phyloP scores from a whole-genome alignment of 1,284 basidiomycete species.

The Mycena sp. region DNA sequence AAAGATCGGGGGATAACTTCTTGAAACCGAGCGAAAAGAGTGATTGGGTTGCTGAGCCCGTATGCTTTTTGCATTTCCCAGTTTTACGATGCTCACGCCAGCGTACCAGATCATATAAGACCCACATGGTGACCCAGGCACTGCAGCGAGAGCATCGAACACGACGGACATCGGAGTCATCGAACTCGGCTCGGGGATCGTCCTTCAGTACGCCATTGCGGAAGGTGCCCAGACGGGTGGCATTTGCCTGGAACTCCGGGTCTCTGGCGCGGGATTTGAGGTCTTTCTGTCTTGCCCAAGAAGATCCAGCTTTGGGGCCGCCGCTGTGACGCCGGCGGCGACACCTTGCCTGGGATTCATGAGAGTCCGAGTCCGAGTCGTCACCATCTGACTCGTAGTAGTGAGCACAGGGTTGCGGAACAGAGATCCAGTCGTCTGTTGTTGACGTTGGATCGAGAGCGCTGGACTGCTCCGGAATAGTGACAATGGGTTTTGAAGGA shows the following conservation, averaged over 20 bases:
- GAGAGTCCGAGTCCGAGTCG: not conserved
- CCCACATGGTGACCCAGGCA: not conserved
- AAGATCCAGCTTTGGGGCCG: slow-evolving; percentile 2
- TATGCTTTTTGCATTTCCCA: too few species aligned
- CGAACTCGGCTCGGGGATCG: not conserved
- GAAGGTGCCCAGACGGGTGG: not conserved
- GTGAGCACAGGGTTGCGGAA: not conserved
- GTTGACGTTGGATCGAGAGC: not conserved
- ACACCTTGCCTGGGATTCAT: not conserved
- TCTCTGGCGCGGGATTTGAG: not conserved
- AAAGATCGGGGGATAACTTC: not conserved
- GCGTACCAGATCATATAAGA: slow-evolving; percentile 5
- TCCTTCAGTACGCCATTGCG: not conserved
- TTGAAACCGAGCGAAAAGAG: slow-evolving; percentile 2
- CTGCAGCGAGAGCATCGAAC: slow-evolving; percentile 4
- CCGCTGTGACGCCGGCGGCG: not conserved
- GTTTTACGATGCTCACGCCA: too few species aligned
- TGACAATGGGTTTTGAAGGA: not conserved
- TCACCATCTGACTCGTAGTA: not conserved
- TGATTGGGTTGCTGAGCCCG: not conserved
- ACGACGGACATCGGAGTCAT: not conserved
- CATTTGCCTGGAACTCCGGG: not conserved
- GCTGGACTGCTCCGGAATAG: too few species aligned
- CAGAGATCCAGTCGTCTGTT: not conserved
- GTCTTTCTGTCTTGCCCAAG: slow-evolving; percentile 1